A percentile compares a stretch with the other conserved stretches of the same genome.
phyloP scores from a whole-genome alignment of 2,329 filamentous ascomycete species.

The Fusarium sp. region DNA sequence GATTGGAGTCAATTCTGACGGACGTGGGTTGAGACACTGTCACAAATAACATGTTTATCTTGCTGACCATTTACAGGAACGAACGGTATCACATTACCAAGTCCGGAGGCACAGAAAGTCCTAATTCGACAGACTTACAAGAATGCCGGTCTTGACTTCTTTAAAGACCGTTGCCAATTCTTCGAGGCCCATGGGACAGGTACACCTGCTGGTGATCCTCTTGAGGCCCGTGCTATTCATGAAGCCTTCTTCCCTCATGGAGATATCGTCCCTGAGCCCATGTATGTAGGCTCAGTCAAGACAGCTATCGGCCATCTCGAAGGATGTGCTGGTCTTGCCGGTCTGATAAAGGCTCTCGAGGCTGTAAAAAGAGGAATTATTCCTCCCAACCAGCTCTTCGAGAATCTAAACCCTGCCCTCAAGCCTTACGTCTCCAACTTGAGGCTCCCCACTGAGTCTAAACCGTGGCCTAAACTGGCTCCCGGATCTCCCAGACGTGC shows the following conservation, averaged over 20 bases:
- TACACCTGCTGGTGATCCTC: background rate
- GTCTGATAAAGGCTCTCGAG: background rate
- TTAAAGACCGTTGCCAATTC: background rate
- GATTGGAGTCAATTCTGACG: background rate
- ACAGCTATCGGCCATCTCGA: background rate
- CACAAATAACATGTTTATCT: background rate
- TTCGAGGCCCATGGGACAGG: background rate
- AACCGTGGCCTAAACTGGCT: background rate
- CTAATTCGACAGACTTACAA: background rate
- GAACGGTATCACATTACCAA: background rate
- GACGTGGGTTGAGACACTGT: background rate
- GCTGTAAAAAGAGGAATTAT: background rate
- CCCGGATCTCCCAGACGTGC: background rate
- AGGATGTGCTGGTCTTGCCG: background rate
- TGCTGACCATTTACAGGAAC: background rate
- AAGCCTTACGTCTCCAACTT: background rate
- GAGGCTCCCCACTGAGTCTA: background rate
- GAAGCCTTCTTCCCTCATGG: background rate
- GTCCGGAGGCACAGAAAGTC: background rate
- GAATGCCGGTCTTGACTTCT: background rate
- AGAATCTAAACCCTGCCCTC: background rate
- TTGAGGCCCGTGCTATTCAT: background rate
- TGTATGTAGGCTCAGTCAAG: conserved; percentile 3
- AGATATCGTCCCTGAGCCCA: background rate
- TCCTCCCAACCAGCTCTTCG: background rate